Evolutionary conservation across 768 basidiomycete genomes (phyloP).

Genomic region (Termitomyces sp.): DNA sequence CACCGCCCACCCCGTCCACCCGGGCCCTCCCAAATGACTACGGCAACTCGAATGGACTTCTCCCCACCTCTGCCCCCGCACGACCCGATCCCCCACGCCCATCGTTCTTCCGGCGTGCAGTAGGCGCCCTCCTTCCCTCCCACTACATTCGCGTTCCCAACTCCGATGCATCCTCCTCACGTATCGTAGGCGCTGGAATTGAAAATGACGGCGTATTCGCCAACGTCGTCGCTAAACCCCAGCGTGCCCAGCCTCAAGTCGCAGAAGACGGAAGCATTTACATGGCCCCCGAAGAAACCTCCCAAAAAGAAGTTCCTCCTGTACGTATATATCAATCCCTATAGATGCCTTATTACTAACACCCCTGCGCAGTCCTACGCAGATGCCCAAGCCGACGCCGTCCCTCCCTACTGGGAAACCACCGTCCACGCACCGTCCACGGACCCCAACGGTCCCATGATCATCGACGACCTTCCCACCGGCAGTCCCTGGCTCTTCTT

Average conservation of each 20-base stretch:
- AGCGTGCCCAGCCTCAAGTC: conserved; percentile 40
- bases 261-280: conserved; percentile 55
- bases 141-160: conserved; percentile 59
- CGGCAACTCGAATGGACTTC: conserved; percentile 66
- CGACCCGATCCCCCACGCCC: conserved; percentile 53
- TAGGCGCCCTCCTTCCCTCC: conserved; percentile 63
- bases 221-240: conserved; percentile 91
- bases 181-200: conserved; percentile 64
- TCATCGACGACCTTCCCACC: conserved; percentile 89
- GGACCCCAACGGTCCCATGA: conserved; percentile 51
- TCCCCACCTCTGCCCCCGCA: conserved; percentile 43
- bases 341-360: not conserved
- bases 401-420: conserved; percentile 96
- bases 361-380: conserved; percentile 65
- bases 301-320: conserved; percentile 80
- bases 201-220: conserved; percentile 95
- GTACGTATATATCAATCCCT: conserved; percentile 45
- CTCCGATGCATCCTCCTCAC: conserved; percentile 30
- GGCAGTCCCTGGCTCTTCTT: conserved; percentile 75
- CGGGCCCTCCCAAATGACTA: conserved; percentile 61
- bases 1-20: conserved; percentile 62
- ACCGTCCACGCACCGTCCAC: conserved; percentile 75
- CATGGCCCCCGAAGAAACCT: conserved; percentile 72
- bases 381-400: conserved; percentile 84
- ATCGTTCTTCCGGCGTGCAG: conserved; percentile 58